phyloP scores from a whole-genome alignment of 1,284 basidiomycete genomes.

The Ceratobasidium sp. region DNA sequence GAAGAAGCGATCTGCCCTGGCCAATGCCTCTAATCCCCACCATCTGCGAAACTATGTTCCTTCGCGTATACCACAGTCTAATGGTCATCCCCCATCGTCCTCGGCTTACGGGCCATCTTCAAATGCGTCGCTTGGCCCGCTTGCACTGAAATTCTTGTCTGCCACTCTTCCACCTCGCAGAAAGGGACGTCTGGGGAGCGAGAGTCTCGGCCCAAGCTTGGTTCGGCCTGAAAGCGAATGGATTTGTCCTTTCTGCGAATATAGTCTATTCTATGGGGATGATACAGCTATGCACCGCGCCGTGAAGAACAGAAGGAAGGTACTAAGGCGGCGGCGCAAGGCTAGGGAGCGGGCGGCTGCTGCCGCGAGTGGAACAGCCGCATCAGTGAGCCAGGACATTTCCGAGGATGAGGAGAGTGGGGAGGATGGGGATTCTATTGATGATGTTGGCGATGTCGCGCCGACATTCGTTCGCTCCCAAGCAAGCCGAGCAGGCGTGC shows the following conservation, averaged over 20 bases:
- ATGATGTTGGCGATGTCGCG: conserved; percentile 9
- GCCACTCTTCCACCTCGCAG: conserved; percentile 72
- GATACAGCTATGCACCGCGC: conserved; percentile 72
- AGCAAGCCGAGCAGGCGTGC: not conserved
- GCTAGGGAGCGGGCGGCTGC: conserved; percentile 76
- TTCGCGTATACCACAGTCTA: conserved; percentile 76
- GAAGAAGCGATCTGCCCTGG: conserved; percentile 87
- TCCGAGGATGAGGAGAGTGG: conserved; percentile 48
- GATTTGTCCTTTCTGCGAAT: conserved; percentile 91
- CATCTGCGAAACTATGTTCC: conserved; percentile 90
- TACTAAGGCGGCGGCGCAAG: conserved; percentile 76
- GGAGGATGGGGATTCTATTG: conserved; percentile 51
- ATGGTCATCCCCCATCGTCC: conserved; percentile 56
- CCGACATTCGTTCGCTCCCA: not conserved
- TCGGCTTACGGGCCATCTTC: conserved; percentile 57
- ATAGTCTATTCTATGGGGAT: conserved; percentile 85
- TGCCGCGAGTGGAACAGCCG: conserved; percentile 47
- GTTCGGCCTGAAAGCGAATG: conserved; percentile 77
- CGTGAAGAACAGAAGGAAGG: conserved; percentile 80
- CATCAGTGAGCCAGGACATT: conserved; percentile 20
- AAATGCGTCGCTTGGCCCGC: conserved; percentile 68
- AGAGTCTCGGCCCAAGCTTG: conserved; percentile 18
- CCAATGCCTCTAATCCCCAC: conserved; percentile 91
- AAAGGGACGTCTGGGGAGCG: conserved; percentile 54
- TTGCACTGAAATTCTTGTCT: conserved; percentile 73